Evolutionary conservation across 2,329 filamentous ascomycete genomes (phyloP).

Genomic region (Fusarium brevicatenulatum): DNA sequence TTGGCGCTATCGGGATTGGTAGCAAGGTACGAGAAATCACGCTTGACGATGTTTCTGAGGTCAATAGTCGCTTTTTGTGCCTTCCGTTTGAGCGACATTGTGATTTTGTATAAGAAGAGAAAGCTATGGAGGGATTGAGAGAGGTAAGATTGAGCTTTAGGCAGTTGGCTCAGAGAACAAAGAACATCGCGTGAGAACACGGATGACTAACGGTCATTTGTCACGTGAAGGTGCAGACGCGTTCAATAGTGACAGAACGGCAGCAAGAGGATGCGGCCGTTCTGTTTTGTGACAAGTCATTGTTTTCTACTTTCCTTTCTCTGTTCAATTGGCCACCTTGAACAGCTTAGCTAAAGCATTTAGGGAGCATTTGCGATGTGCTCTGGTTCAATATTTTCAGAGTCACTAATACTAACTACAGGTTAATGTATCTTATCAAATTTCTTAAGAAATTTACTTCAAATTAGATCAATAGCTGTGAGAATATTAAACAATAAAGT

Average conservation of each 20-base stretch:
- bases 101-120: not conserved
- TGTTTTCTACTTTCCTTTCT: not conserved
- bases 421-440: too few species aligned
- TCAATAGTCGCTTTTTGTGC: not conserved
- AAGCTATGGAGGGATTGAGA: not conserved
- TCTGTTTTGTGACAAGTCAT: not conserved
- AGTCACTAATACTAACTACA: too few species aligned
- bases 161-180: not conserved
- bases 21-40: conserved; percentile 85
- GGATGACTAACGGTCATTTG: not conserved
- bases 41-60: conserved; percentile 16
- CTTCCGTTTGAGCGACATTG: not conserved
- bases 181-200: rapidly evolving
- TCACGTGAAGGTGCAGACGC: not conserved
- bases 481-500: too few species aligned
- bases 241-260: rapidly evolving
- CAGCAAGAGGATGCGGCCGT: rapidly evolving
- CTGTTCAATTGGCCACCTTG: rapidly evolving
- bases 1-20: conserved; percentile 87
- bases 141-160: not conserved
- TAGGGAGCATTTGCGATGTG: too few species aligned
- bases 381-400: too few species aligned
- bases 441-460: too few species aligned
- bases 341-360: not conserved
- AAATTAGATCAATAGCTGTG: too few species aligned